Conservation (phyloP, 2,329 filamentous ascomycete genomes). For the Colletotrichum euphorbiae region DNA sequence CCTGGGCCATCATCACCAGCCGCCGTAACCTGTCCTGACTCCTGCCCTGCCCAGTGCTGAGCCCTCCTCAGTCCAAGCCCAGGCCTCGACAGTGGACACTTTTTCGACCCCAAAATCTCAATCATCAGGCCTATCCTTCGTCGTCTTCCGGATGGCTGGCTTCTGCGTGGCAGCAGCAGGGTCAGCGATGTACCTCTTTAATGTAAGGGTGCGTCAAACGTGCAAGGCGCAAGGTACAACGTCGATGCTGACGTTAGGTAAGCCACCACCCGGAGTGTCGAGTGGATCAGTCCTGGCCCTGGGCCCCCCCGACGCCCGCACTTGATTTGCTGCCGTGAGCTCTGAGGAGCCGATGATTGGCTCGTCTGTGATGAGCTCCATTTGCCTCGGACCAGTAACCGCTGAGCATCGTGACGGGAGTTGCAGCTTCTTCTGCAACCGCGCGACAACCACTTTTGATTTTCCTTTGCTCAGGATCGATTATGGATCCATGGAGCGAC, state of each 20-base stretch:
- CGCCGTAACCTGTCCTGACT: neutral
- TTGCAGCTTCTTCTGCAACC: conserved; percentile 38
- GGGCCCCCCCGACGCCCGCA: conserved; percentile 6
- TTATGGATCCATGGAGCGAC: neutral
- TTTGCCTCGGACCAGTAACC: conserved; percentile 30
- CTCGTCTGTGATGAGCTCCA: conserved; percentile 12
- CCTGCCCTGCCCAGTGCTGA: no score
- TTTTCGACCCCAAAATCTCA: neutral
- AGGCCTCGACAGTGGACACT: neutral
- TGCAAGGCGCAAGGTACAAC: conserved; percentile 15
- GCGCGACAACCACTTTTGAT: conserved; percentile 33
- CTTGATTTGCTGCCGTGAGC: conserved; percentile 30
- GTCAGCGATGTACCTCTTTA: neutral
- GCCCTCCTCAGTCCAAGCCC: no score
- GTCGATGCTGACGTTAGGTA: neutral
- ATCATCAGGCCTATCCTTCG: no score
- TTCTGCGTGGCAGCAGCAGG: no score
- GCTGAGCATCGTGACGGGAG: conserved; percentile 35
- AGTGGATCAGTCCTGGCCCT: neutral
- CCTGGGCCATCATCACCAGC: neutral
- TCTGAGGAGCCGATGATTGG: conserved; percentile 13
- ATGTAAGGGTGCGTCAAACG: neutral
- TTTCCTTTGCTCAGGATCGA: neutral
- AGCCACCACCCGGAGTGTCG: conserved; percentile 25
- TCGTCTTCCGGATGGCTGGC: no score